Conservation (phyloP, 306 rosid genomes). For the Cyclanthera cordifolia region DNA sequence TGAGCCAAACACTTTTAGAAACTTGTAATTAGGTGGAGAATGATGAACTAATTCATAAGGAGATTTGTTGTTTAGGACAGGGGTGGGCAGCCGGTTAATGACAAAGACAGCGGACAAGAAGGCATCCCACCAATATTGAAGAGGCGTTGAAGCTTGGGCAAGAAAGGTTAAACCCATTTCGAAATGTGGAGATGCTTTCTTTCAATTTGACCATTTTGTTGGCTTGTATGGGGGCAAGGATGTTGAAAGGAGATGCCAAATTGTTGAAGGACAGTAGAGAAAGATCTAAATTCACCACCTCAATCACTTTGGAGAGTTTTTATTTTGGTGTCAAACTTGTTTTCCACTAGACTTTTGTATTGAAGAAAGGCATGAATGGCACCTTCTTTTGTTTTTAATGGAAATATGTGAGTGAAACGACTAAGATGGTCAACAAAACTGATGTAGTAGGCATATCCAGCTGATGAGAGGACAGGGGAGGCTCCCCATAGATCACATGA, state of each 20-base stretch:
- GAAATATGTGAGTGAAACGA: background rate
- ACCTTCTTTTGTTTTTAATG: background rate
- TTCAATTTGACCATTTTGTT: background rate
- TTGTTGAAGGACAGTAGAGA: rapidly evolving
- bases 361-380: background rate
- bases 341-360: background rate
- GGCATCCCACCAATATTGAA: background rate
- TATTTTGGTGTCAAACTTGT: background rate
- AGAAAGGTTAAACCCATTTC: background rate
- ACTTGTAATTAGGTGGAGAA: background rate
- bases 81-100: background rate
- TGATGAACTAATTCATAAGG: background rate
- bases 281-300: background rate
- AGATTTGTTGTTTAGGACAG: background rate
- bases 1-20: background rate
- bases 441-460: background rate
- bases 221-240: background rate
- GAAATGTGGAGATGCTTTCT: background rate
- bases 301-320: background rate
- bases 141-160: background rate
- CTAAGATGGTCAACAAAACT: background rate
- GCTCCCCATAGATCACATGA: background rate
- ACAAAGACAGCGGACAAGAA: too few relatives aligned
- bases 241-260: rapidly evolving
- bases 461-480: rapidly evolving